phyloP scores from a whole-genome alignment of 2,329 filamentous ascomycete genomes.

The Curvularia lunata region DNA sequence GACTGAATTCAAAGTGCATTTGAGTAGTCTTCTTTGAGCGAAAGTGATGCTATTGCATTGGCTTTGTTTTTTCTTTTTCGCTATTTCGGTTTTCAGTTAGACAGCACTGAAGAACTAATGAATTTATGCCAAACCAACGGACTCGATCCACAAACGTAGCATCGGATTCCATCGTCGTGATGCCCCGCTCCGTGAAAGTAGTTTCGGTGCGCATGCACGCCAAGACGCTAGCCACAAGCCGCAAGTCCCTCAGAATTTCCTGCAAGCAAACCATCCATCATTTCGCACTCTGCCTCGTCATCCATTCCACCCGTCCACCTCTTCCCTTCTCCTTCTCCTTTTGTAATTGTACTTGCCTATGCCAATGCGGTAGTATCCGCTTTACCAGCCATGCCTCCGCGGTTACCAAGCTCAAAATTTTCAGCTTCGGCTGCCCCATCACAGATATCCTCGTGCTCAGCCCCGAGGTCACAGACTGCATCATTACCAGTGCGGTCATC shows the following conservation, averaged over 20 bases:
- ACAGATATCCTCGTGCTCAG: conserved; percentile 25
- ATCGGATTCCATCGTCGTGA: not conserved
- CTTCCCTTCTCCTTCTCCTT: conserved; percentile 7
- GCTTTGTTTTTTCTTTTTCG: not conserved
- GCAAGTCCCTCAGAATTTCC: conserved; percentile 15
- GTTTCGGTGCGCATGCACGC: not conserved
- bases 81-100: not conserved
- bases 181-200: not conserved
- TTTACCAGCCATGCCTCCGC: conserved; percentile 41
- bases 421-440: conserved; percentile 28
- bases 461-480: conserved; percentile 33
- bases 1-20: conserved; percentile 12
- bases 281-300: conserved; percentile 13
- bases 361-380: conserved; percentile 41
- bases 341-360: conserved; percentile 13
- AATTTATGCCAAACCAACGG: no score
- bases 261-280: conserved; percentile 12
- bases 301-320: conserved; percentile 10
- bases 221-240: conserved; percentile 12
- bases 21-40: conserved; percentile 21
- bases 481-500: conserved; percentile 31
- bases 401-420: conserved; percentile 41
- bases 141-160: not conserved
- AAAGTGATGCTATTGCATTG: not conserved
- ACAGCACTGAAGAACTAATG: not conserved